A percentile compares a stretch with the other conserved stretches of the same genome.
phyloP scores from a whole-genome alignment of 2,329 filamentous ascomycete genomes.

The Lasiodiplodia gonubiensis region DNA sequence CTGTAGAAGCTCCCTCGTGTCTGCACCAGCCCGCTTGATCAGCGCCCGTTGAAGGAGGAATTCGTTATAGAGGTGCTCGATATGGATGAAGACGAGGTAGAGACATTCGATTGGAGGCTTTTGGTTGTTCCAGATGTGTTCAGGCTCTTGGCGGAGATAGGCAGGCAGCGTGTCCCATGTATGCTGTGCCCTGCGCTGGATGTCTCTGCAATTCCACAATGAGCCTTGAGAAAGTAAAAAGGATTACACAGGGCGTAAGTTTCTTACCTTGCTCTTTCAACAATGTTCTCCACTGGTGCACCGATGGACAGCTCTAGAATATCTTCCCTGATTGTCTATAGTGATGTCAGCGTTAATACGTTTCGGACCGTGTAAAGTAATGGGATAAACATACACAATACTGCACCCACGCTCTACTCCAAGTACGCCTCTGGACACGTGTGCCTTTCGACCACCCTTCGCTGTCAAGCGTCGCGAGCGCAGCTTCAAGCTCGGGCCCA shows the following conservation, averaged over 20 bases:
- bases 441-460: constrained; percentile 42
- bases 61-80: constrained; percentile 62
- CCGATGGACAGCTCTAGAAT: constrained; percentile 64
- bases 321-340: constrained; percentile 53
- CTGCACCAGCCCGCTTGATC: constrained; percentile 35
- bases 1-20: constrained; percentile 43
- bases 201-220: constrained; percentile 30
- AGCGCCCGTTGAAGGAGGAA: constrained; percentile 65
- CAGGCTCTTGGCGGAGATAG: constrained; percentile 36
- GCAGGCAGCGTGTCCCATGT: constrained; percentile 38
- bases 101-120: constrained; percentile 48
- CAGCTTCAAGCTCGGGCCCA: constrained; percentile 29
- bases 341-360: not conserved
- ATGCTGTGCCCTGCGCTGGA: constrained; percentile 33
- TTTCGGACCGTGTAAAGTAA: not conserved
- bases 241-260: not conserved
- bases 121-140: constrained; percentile 26
- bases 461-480: constrained; percentile 9
- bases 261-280: constrained; percentile 41
- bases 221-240: not conserved
- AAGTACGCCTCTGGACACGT: constrained; percentile 52
- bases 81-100: constrained; percentile 51
- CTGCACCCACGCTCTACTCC: constrained; percentile 53
- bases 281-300: constrained; percentile 42
- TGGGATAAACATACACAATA: constrained; percentile 45